Evolutionary conservation across 2,329 filamentous ascomycete species (phyloP), one percentile per base, ranked within the genome.

Genomic region (Colletotrichum theobromicola): DNA sequence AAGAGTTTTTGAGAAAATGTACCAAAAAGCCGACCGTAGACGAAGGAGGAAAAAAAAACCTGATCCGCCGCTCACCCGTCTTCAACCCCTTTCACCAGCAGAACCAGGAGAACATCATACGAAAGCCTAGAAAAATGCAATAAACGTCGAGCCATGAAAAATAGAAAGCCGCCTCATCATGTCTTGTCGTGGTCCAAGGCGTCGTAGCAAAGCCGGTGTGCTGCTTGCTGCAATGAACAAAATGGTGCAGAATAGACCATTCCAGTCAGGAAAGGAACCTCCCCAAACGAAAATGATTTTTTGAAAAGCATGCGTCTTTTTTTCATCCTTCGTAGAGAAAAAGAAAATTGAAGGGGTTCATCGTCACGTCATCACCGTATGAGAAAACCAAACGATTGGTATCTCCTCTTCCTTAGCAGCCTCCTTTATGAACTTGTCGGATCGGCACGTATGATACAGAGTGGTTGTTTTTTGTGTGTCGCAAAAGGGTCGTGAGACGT

Each of bases 151-250:
- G 13, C 46, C 6, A 35, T 32, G 34, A 66, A 67, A 63, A 74
- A 32, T 16, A 74, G 32, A 75, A 70, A 62, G 67, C 71, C 66
- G 62, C 66, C 74, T 67, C 60, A 71, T 67, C 60, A 71, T 70
- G 53, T 67, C 74, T 70, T 64, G 71, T 76, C 74, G 66, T 76
- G 53, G 37, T 72, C 72, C 66, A 65, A 75, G 71, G 66, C 71
- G 61, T 75, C 71, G 61, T 74, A 75, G 74, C 74, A 75, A 75
- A 75, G 74, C 60, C 21, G 62, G 57, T 75, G 37, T 75, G 46
- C 70, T 75, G 46, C 34, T 75, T 73, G 73, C 71, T 70, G 62
- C 57, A 70, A 60, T 46, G 42, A 46, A 34, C 30, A 21, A 60
- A 60, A 60, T n/a, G 55, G 42, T 18, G 42, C 42, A 34, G 28